These are phyloP conservation scores for Senecio squalidus DNA, from an alignment of 140 eudicot genomes.

Conservation along the genomic window DNA sequence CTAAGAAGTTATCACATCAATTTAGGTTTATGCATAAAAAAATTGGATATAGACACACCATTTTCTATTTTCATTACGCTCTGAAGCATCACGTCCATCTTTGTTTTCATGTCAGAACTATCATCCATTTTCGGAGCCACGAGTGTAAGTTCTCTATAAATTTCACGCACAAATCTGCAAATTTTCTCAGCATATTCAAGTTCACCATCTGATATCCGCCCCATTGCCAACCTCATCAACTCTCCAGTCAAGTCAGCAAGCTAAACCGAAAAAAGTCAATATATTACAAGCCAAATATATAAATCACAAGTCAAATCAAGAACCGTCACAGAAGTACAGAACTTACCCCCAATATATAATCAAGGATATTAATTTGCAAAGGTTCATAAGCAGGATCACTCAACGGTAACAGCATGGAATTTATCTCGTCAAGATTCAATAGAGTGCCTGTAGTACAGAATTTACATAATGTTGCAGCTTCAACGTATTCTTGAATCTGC, in stretches of 20 bases:
- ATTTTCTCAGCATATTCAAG: constrained; percentile 82
- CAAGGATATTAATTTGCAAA: constrained; percentile 84
- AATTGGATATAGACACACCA: constrained; percentile 48
- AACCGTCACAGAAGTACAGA: background rate
- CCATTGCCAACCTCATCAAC: constrained; percentile 96
- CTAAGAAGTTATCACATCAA: background rate
- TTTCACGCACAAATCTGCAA: constrained; percentile 92
- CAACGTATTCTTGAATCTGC: constrained; percentile 92
- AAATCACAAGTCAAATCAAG: background rate
- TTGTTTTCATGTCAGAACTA: constrained; percentile 73
- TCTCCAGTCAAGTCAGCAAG: constrained; percentile 98
- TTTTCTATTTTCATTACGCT: constrained; percentile 96
- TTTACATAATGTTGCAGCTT: constrained; percentile 87
- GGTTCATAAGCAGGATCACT: constrained; percentile 88
- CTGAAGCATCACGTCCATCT: constrained; percentile 96
- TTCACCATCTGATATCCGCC: constrained; percentile 95
- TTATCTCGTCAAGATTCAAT: constrained; percentile 76
- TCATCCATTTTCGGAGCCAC: constrained; percentile 87
- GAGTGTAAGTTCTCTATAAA: constrained; percentile 74
- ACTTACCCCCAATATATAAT: constrained; percentile 87
- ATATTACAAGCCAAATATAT: background rate
- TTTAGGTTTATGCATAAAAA: background rate
- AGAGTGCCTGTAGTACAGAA: constrained; percentile 81
- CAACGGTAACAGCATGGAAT: constrained; percentile 61
- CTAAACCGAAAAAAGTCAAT: constrained; percentile 35